phyloP scores from a whole-genome alignment of 129 eudicot genomes.

The Ambrosia trifida region DNA sequence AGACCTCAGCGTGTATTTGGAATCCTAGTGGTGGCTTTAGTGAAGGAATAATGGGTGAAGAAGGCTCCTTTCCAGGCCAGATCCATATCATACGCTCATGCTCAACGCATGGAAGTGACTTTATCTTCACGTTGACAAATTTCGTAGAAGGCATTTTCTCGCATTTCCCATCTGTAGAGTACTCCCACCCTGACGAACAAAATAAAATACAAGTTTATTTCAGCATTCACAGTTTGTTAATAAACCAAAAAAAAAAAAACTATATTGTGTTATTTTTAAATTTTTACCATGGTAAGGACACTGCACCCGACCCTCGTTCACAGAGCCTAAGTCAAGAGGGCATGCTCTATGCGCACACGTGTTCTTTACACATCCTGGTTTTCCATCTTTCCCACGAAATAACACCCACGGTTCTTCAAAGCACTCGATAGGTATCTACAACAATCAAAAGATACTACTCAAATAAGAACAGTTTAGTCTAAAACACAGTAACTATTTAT shows the following conservation, averaged over 20 bases:
- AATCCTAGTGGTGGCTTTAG: constrained; percentile 76
- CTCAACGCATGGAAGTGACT: constrained; percentile 73
- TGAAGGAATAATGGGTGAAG: constrained; percentile 63
- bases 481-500: too few relatives aligned
- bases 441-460: neutral
- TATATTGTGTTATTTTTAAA: neutral
- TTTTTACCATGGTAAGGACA: constrained; percentile 88
- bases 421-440: constrained; percentile 72
- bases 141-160: constrained; percentile 96
- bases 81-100: constrained; percentile 92
- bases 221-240: neutral
- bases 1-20: constrained; percentile 87
- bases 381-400: constrained; percentile 88
- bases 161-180: constrained; percentile 83
- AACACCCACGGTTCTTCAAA: constrained; percentile 93
- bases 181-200: constrained; percentile 70
- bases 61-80: constrained; percentile 92
- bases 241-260: neutral
- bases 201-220: neutral
- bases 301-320: constrained; percentile 83
- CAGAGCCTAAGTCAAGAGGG: constrained; percentile 86
- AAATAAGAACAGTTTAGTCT: neutral
- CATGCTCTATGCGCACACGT: constrained; percentile 96
- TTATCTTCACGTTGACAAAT: constrained; percentile 65
- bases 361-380: constrained; percentile 85